phyloP scores from a whole-genome alignment of 1,284 basidiomycete genomes.

The Pseudozyma tsukubaensis region DNA sequence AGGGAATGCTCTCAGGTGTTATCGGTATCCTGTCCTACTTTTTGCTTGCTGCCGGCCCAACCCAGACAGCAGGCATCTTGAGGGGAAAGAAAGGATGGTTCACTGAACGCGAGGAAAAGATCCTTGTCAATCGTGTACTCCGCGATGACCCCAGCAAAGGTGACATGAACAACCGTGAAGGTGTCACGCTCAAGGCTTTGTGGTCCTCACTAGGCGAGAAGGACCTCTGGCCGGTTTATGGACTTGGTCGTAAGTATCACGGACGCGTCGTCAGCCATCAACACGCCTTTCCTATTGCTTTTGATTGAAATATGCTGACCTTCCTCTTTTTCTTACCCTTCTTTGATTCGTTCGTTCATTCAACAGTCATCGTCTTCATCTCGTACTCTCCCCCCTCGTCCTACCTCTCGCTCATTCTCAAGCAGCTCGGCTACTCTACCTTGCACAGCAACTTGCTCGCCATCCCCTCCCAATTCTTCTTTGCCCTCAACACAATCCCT shows the following conservation, averaged over 20 bases:
- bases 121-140: constrained; percentile 75
- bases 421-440: constrained; percentile 48
- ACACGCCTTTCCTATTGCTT: no score
- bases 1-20: constrained; percentile 8
- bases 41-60: constrained; percentile 40
- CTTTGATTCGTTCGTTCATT: neutral
- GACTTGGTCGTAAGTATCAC: constrained; percentile 70
- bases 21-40: constrained; percentile 16
- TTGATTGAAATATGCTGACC: constrained; percentile 1
- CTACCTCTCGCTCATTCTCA: constrained; percentile 46
- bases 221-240: constrained; percentile 79
- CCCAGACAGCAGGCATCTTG: constrained; percentile 30
- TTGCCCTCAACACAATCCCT: constrained; percentile 40
- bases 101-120: constrained; percentile 72
- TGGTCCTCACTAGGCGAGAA: constrained; percentile 74
- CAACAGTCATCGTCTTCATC: constrained; percentile 36
- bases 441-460: constrained; percentile 55
- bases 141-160: constrained; percentile 78
- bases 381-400: constrained; percentile 27
- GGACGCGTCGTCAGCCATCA: neutral
- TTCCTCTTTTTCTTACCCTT: constrained; percentile 14
- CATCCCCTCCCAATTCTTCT: constrained; percentile 50
- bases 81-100: constrained; percentile 74
- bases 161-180: constrained; percentile 82
- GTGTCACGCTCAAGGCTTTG: constrained; percentile 51